Conservation (phyloP, 306 rosid species). For the Crotalaria pallida region DNA sequence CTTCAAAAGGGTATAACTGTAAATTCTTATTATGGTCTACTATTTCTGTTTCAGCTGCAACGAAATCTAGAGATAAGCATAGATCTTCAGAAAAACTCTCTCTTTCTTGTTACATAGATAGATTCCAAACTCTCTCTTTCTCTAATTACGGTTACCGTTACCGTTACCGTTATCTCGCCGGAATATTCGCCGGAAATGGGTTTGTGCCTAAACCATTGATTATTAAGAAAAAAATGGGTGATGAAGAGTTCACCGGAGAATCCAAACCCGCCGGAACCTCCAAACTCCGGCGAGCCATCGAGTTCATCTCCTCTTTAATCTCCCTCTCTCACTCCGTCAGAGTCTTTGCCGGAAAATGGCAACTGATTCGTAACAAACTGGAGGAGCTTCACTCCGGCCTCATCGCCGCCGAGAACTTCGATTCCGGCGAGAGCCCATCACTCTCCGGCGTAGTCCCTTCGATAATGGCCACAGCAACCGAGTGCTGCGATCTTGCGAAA, state of each 20-base stretch:
- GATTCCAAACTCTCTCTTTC: slow-evolving; percentile 16
- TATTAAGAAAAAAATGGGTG: slow-evolving; percentile 43
- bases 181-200: slow-evolving; percentile 50
- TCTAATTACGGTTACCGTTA: too few relatives aligned
- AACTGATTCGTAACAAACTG: slow-evolving; percentile 63
- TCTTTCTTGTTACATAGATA: not conserved
- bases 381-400: slow-evolving; percentile 66
- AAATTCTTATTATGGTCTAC: slow-evolving; percentile 17
- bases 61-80: slow-evolving; percentile 40
- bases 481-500: slow-evolving; percentile 65
- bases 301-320: slow-evolving; percentile 46
- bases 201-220: slow-evolving; percentile 23
- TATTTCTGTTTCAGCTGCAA: slow-evolving; percentile 36
- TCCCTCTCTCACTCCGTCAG: slow-evolving; percentile 59
- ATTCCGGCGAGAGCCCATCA: slow-evolving; percentile 42
- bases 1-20: slow-evolving; percentile 27
- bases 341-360: slow-evolving; percentile 81
- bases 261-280: slow-evolving; percentile 21
- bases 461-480: slow-evolving; percentile 31
- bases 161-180: slow-evolving; percentile 23
- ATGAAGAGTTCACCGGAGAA: slow-evolving; percentile 29
- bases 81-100: slow-evolving; percentile 19
- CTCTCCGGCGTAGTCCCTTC: slow-evolving; percentile 32
- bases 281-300: slow-evolving; percentile 43
- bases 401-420: slow-evolving; percentile 54